Conservation (phyloP, 1,284 basidiomycete genomes). For the Termitomyces sp. region DNA sequence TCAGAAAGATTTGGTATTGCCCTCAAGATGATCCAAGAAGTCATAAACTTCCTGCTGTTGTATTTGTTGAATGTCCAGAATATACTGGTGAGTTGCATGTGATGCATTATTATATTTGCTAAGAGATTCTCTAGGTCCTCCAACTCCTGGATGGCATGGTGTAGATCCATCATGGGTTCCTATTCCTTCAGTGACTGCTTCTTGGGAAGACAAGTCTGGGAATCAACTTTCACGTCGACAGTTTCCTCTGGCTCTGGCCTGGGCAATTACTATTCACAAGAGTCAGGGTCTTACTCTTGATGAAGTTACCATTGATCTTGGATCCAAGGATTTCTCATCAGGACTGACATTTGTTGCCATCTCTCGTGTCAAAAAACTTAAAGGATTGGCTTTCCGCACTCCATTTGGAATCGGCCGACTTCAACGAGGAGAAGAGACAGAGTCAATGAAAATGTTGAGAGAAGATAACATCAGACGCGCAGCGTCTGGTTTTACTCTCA, state of each 20-base stretch:
- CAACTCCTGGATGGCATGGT: conserved; percentile 1
- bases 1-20: background rate
- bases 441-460: conserved; percentile 6
- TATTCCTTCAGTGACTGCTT: background rate
- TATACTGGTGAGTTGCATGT: background rate
- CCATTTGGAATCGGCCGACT: background rate
- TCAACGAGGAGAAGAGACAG: conserved; percentile 1
- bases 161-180: conserved; percentile 2
- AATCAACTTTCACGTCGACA: conserved; percentile 3
- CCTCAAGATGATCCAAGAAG: background rate
- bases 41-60: background rate
- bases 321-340: background rate
- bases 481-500: conserved; percentile 1
- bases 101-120: background rate
- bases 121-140: background rate
- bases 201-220: conserved; percentile 2
- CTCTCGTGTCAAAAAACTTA: conserved; percentile 1
- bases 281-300: conserved; percentile 4
- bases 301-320: conserved; percentile 3
- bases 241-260: conserved; percentile 4
- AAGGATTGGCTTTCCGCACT: conserved; percentile 1
- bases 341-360: conserved; percentile 4
- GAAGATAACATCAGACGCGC: background rate
- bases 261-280: conserved; percentile 8
- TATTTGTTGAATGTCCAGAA: conserved; percentile 2